phyloP scores from a whole-genome alignment of 768 basidiomycete genomes.

The Suillus paluster region DNA sequence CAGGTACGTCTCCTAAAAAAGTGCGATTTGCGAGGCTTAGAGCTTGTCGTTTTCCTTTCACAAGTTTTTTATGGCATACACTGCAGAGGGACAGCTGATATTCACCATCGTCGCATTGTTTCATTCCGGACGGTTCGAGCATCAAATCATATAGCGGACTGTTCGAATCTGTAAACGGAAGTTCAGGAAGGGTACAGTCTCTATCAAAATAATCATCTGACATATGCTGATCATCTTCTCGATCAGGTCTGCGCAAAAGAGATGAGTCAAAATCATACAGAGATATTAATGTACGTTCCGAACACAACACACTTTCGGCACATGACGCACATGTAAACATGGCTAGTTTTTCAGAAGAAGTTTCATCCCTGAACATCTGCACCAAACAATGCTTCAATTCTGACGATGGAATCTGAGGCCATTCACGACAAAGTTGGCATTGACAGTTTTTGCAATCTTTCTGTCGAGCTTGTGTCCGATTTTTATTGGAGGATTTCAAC shows the following conservation, averaged over 20 bases:
- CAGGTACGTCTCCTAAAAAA: too few relatives aligned
- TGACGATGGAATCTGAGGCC: too few relatives aligned
- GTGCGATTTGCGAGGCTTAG: conserved; percentile 29
- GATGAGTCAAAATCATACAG: neutral
- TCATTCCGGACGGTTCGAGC: neutral
- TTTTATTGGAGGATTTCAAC: too few relatives aligned
- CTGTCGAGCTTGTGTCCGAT: too few relatives aligned
- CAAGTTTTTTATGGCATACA: neutral
- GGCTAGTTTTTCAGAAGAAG: too few relatives aligned
- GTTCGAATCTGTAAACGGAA: neutral
- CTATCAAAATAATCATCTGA: neutral
- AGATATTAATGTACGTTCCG: neutral
- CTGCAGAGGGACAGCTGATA: neutral
- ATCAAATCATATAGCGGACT: neutral
- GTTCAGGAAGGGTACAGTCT: neutral
- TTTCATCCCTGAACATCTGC: too few relatives aligned
- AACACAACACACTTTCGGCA: too few relatives aligned
- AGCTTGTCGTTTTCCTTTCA: neutral
- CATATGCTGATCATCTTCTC: neutral
- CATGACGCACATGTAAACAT: too few relatives aligned
- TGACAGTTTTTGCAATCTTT: too few relatives aligned
- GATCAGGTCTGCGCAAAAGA: neutral
- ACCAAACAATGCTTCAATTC: too few relatives aligned
- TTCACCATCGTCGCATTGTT: neutral
- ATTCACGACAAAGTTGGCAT: too few relatives aligned